Evolutionary conservation across 1,139 yeast species (phyloP).

Genomic region (Wickerhamomyces sp.): DNA sequence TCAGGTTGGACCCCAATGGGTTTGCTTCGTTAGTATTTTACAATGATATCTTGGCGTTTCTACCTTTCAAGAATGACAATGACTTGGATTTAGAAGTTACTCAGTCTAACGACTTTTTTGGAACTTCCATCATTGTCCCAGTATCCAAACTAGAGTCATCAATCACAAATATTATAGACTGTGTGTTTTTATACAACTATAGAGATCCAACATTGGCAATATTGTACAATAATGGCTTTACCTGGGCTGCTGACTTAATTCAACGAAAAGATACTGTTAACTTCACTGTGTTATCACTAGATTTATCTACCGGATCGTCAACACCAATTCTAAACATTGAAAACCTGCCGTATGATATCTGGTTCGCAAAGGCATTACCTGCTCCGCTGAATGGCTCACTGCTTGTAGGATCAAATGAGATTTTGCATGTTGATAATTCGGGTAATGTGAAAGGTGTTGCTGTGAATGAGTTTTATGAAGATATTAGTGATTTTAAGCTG

Average conservation of each 20-base stretch:
- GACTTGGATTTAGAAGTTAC: conserved; percentile 19
- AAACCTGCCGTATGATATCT: conserved; percentile 72
- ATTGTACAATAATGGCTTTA: conserved; percentile 49
- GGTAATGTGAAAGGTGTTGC: conserved; percentile 70
- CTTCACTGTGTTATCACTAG: conserved; percentile 62
- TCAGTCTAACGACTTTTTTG: conserved; percentile 6
- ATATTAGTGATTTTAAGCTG: conserved; percentile 45
- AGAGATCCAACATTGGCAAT: conserved; percentile 79
- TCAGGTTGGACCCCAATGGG: conserved; percentile 63
- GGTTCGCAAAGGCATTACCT: conserved; percentile 57
- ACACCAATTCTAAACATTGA: conserved; percentile 63
- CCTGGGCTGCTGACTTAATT: conserved; percentile 74
- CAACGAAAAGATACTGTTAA: conserved; percentile 59
- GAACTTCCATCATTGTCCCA: conserved; percentile 42
- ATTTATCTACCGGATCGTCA: conserved; percentile 56
- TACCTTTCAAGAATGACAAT: conserved; percentile 53
- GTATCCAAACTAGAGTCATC: conserved; percentile 54
- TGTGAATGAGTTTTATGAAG: conserved; percentile 52
- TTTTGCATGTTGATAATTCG: conserved; percentile 77
- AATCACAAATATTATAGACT: conserved; percentile 57
- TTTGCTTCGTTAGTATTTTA: conserved; percentile 62
- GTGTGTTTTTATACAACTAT: conserved; percentile 63
- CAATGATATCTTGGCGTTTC: conserved; percentile 67
- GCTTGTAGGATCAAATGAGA: conserved; percentile 70
- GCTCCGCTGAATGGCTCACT: conserved; percentile 70